These are phyloP conservation scores for Geosmithia putterillii DNA, from an alignment of 2,329 filamentous ascomycete genomes.

Conservation along the genomic window DNA sequence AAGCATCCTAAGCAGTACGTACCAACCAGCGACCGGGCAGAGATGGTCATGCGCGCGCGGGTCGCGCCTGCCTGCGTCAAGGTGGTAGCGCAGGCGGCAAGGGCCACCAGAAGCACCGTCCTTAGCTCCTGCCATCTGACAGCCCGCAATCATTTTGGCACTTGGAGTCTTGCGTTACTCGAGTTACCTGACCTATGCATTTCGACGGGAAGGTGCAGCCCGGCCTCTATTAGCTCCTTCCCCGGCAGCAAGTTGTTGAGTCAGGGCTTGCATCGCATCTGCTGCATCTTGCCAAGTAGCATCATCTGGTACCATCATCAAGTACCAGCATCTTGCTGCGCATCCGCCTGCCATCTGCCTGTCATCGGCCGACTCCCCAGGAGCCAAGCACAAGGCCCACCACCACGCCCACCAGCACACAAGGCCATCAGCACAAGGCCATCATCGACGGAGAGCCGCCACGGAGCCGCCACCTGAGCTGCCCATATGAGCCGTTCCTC, in stretches of 20 bases:
- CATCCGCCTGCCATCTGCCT: no score
- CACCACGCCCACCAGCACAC: no score
- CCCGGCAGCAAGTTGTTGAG: no score
- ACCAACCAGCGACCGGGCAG: background rate
- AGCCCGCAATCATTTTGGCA: background rate
- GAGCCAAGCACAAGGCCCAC: no score
- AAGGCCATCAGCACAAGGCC: background rate
- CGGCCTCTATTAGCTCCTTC: no score
- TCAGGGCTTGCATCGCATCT: no score
- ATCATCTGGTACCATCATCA: no score
- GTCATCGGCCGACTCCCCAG: no score
- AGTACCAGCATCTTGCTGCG: no score
- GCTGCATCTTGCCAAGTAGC: no score
- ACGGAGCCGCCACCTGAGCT: background rate
- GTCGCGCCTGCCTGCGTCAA: slow-evolving; percentile 3
- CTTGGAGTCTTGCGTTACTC: no score
- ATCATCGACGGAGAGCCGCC: background rate
- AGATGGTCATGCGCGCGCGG: slow-evolving; percentile 2
- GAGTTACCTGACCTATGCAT: background rate
- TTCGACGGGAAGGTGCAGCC: background rate
- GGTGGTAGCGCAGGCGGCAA: slow-evolving; percentile 3
- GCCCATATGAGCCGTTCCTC: background rate
- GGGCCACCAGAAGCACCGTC: background rate
- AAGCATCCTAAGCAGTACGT: background rate
- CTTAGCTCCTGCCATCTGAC: background rate